phyloP scores from a whole-genome alignment of 805 yeast genomes.

The Metschnikowia similis region DNA sequence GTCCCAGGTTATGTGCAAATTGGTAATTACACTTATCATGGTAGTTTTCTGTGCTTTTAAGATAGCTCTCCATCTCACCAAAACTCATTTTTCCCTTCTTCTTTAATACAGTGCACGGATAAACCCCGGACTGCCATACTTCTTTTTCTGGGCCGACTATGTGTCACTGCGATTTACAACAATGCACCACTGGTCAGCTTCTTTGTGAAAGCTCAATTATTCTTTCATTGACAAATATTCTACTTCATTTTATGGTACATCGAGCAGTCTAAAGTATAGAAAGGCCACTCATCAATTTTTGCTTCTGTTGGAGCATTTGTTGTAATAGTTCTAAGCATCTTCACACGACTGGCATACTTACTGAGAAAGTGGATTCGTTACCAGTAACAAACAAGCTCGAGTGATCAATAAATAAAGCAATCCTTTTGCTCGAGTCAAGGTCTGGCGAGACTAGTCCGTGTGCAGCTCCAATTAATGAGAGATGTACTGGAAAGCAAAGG shows the following conservation, averaged over 20 bases:
- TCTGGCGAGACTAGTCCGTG: neutral
- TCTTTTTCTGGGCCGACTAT: constrained; percentile 62
- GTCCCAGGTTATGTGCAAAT: neutral
- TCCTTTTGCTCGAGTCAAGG: neutral
- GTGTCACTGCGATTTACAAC: constrained; percentile 57
- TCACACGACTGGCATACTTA: constrained; percentile 21
- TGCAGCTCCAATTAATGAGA: constrained; percentile 51
- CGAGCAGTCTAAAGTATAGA: constrained; percentile 46
- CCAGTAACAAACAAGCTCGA: neutral
- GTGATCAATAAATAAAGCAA: neutral
- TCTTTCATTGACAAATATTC: constrained; percentile 68
- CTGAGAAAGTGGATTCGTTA: neutral
- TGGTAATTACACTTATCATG: constrained; percentile 40
- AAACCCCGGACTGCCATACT: constrained; percentile 57
- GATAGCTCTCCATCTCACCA: constrained; percentile 35
- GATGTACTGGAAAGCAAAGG: constrained; percentile 89
- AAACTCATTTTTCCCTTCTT: constrained; percentile 43
- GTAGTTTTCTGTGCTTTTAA: constrained; percentile 47
- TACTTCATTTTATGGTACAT: constrained; percentile 48
- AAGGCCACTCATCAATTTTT: constrained; percentile 54
- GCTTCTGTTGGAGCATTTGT: constrained; percentile 46
- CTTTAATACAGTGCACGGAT: constrained; percentile 53
- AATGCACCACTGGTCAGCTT: constrained; percentile 59
- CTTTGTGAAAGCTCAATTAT: constrained; percentile 62
- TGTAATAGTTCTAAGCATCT: constrained; percentile 37